Base-by-base conservation (phyloP, 176 grass and related monocot species). In the Oryza meyeriana region DNA sequence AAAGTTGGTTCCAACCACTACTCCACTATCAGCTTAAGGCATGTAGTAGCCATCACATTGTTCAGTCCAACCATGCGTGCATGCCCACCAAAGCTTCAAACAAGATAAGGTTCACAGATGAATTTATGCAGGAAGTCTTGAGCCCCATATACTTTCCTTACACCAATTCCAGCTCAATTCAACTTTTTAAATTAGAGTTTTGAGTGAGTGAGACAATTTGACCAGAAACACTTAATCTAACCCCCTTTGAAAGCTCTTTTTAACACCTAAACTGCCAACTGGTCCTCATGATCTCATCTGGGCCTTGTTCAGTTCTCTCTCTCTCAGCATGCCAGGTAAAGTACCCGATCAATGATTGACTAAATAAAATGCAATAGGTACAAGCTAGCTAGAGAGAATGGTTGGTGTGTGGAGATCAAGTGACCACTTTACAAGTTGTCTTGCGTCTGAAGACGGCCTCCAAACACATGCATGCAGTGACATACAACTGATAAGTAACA, bases 1-100 rank as follows among this genome's bases (percentile, higher is more conserved):
- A 84, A 79, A 68, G 86, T 74, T 75, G 69, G 47, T 62, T 84
- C 61, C 81, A 84, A 74, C 81, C 6, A 79, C 80, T 59, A 35
- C 28, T 58, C 72, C 80, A 45, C 87, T 79, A 29, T 25, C 50
- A 59, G 27, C 18, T 22, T 33, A 45, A 78, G 41, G 52, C 30
- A 3, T 22, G 74, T 24, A 69, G 52, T 27, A 40, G 34, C 66
- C 52, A 55, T 3, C 55, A 55, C 66, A 44, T 58, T 55, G 58
- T 45, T 66, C 74, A 14, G 47, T 66, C 74, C 55, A 62, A 87
- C 62, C 38, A 27, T 57, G 18, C 75, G 4, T 47, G 39, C 65
- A 12, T 71, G 55, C 64, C 20, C 82, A 77, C 52, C 32, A 71
- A 45, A 71, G 29, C 20, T 77, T 72, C 82, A 65, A 78, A 72